Evolutionary conservation across 225 moss, liverwort and hornwort genomes (phyloP).

Genomic region (Straminergon stramineum): DNA sequence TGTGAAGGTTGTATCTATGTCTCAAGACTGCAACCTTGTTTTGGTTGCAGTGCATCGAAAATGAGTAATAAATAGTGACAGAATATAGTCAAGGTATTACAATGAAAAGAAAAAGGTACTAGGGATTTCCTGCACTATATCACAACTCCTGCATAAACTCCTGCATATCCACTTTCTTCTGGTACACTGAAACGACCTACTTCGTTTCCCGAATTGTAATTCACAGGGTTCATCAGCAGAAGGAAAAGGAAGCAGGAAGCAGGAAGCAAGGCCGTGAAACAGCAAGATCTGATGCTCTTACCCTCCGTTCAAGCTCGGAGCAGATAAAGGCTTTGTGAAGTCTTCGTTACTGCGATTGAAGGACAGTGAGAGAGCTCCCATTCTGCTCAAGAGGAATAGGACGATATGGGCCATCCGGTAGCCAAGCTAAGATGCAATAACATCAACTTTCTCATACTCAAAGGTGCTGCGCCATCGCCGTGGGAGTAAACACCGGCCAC

Average conservation of each 20-base stretch:
- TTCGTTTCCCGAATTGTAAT: not conserved
- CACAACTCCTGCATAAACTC: not conserved
- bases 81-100: not conserved
- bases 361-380: not conserved
- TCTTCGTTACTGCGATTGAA: not conserved
- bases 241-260: not conserved
- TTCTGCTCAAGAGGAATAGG: not conserved
- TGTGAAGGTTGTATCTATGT: not conserved
- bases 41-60: not conserved
- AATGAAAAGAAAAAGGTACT: not conserved
- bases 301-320: not conserved
- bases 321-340: not conserved
- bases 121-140: not conserved
- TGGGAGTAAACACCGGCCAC: slow-evolving; percentile 48
- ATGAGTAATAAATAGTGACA: not conserved
- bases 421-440: slow-evolving; percentile 2
- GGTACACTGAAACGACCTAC: not conserved
- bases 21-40: not conserved
- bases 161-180: not conserved
- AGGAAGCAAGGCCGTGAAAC: not conserved
- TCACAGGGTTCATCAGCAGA: not conserved
- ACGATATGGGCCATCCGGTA: not conserved
- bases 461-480: slow-evolving; percentile 28
- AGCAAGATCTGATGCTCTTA: not conserved
- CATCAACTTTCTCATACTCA: slow-evolving; percentile 35